These are phyloP conservation scores for Berkeleyomyces basicola DNA, from an alignment of 2,329 filamentous ascomycete genomes.

Conservation along the genomic window DNA sequence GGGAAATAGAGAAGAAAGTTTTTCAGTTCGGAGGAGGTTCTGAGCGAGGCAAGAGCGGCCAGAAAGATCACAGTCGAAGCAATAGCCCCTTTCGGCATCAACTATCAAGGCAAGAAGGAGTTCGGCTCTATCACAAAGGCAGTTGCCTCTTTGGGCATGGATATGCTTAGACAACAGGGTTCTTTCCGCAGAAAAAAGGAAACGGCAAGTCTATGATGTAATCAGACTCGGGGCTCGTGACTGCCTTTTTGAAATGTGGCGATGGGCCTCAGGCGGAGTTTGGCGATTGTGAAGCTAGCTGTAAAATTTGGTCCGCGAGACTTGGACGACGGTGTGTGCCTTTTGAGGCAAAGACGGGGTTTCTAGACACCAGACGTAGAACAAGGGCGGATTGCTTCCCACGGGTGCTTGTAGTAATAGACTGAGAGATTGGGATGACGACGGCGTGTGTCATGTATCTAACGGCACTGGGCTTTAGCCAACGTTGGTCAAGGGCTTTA, in stretches of 20 bases:
- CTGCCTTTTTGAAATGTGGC: not conserved
- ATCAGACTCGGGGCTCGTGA: not conserved
- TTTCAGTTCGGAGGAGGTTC: not conserved
- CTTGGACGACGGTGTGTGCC: not conserved
- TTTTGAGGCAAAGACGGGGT: not conserved
- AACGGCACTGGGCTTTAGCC: not conserved
- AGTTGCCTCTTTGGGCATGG: not conserved
- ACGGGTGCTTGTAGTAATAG: not conserved
- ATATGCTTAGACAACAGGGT: not conserved
- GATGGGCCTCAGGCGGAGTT: too few species aligned
- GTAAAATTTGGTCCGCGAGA: too few species aligned
- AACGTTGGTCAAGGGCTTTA: not conserved
- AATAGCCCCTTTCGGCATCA: not conserved
- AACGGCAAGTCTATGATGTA: not conserved
- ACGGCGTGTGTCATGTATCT: not conserved
- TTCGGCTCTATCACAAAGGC: not conserved
- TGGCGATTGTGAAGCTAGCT: too few species aligned
- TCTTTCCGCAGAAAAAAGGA: not conserved
- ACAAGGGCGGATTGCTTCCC: not conserved
- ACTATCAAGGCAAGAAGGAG: not conserved
- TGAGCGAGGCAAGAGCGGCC: not conserved
- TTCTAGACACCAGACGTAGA: not conserved
- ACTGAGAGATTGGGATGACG: not conserved
- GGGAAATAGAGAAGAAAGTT: not conserved
- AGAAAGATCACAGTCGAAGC: not conserved